Percentiles rank a stretch among this genome's conserved stretches.
Conservation (phyloP, 352 stramenopile genomes). For the Phytophthora pseudosyringae region DNA sequence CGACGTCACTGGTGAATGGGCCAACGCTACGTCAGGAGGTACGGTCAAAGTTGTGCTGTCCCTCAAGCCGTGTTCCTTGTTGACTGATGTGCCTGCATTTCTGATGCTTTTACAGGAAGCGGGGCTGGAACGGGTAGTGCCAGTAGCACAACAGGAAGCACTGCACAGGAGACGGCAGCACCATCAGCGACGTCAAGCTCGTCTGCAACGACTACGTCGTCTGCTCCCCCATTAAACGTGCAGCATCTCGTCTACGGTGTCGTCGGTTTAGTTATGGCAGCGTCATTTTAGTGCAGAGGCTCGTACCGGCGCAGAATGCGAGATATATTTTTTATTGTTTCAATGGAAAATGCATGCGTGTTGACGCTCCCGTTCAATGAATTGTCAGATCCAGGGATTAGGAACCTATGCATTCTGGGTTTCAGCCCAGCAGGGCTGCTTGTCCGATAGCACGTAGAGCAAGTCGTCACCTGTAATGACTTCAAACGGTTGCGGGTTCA, state of each 20-base stretch:
- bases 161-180: neutral
- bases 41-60: constrained; percentile 1
- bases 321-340: neutral
- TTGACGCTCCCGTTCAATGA: neutral
- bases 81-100: neutral
- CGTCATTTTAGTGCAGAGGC: constrained; percentile 2
- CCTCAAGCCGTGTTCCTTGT: neutral
- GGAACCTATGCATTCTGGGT: constrained; percentile 16
- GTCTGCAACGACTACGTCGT: constrained; percentile 18
- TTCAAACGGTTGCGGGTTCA: constrained; percentile 82
- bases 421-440: constrained; percentile 75
- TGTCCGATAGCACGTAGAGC: constrained; percentile 85
- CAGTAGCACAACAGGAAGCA: constrained; percentile 10
- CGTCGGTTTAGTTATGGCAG: constrained; percentile 5
- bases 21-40: constrained; percentile 37
- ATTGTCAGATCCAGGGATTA: neutral
- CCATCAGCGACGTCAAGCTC: constrained; percentile 14
- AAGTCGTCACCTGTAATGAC: constrained; percentile 81
- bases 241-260: neutral
- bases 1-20: constrained; percentile 39
- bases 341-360: neutral
- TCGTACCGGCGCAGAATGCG: neutral
- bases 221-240: constrained; percentile 10
- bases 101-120: constrained; percentile 17
- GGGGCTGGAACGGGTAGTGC: constrained; percentile 16